These are phyloP conservation scores for Nowakowskiella sp. DNA, from an alignment of 192 early-diverging fungal genomes.

Conservation along the genomic window DNA sequence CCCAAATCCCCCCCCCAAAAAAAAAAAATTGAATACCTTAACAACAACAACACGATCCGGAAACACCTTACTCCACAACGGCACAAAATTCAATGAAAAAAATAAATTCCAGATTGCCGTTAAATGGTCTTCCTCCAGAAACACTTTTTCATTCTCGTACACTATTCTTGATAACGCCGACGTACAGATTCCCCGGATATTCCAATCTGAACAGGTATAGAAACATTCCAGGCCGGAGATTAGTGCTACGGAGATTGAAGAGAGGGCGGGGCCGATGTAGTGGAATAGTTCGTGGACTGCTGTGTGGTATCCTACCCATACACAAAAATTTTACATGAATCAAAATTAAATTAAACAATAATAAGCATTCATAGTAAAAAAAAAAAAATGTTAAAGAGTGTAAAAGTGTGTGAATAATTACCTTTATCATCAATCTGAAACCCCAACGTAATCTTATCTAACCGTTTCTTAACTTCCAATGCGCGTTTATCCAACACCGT, in stretches of 20 bases:
- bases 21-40: slow-evolving; percentile 20
- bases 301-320: slow-evolving; percentile 28
- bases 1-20: background rate
- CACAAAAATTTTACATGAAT: slow-evolving; percentile 19
- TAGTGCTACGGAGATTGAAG: slow-evolving; percentile 38
- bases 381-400: background rate
- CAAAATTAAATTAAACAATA: too few species aligned
- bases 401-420: slow-evolving; percentile 5
- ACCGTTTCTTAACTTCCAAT: slow-evolving; percentile 20
- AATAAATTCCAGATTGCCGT: slow-evolving; percentile 52
- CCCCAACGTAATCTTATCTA: slow-evolving; percentile 20
- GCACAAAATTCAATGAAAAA: slow-evolving; percentile 39
- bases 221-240: slow-evolving; percentile 55
- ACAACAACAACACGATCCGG: slow-evolving; percentile 48
- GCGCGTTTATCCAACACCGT: slow-evolving; percentile 23
- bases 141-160: slow-evolving; percentile 43
- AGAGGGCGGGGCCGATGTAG: slow-evolving; percentile 31
- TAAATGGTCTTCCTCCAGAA: slow-evolving; percentile 51
- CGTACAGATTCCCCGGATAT: slow-evolving; percentile 42
- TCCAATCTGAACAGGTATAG: slow-evolving; percentile 40
- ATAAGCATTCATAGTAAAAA: too few species aligned
- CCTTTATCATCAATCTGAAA: slow-evolving; percentile 38
- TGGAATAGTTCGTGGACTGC: slow-evolving; percentile 42
- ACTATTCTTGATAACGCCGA: slow-evolving; percentile 42
- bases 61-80: slow-evolving; percentile 35